Evolutionary conservation across 1,284 basidiomycete genomes (phyloP).

Genomic region (Farysia itapuensis): DNA sequence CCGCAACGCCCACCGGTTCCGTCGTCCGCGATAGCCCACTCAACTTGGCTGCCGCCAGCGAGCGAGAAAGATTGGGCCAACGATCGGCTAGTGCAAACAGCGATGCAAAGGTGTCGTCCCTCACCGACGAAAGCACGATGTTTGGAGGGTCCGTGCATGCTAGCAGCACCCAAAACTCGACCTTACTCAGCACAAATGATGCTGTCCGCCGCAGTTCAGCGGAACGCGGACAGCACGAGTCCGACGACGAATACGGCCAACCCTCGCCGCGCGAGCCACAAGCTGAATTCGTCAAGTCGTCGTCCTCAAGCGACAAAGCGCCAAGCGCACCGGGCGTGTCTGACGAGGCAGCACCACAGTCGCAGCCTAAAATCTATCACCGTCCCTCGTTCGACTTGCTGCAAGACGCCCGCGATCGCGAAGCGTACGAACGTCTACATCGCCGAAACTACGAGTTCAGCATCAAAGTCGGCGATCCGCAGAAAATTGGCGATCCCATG

Average conservation of each 20-base stretch:
- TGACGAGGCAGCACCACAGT: slow-evolving; percentile 4
- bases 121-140: slow-evolving; percentile 39
- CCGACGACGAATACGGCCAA: slow-evolving; percentile 44
- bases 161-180: slow-evolving; percentile 3
- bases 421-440: slow-evolving; percentile 8
- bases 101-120: slow-evolving; percentile 20
- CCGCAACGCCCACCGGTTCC: slow-evolving; percentile 17
- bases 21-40: slow-evolving; percentile 29
- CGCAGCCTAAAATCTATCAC: slow-evolving; percentile 17
- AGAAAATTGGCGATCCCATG: slow-evolving; percentile 55
- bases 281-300: slow-evolving; percentile 1
- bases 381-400: slow-evolving; percentile 28
- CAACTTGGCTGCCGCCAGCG: slow-evolving; percentile 30
- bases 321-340: slow-evolving; percentile 7
- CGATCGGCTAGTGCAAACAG: slow-evolving; percentile 31
- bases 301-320: slow-evolving; percentile 12
- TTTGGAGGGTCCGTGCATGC: slow-evolving; percentile 22
- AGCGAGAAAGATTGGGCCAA: slow-evolving; percentile 22
- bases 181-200: slow-evolving; percentile 5
- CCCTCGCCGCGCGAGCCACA: slow-evolving; percentile 24
- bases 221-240: slow-evolving; percentile 1
- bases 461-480: slow-evolving; percentile 56
- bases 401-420: slow-evolving; percentile 18
- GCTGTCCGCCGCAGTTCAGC: background rate
- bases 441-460: slow-evolving; percentile 22